Evolutionary conservation across 2,329 filamentous ascomycete species (phyloP).

Genomic region (Ceratocystis alfenasii): DNA sequence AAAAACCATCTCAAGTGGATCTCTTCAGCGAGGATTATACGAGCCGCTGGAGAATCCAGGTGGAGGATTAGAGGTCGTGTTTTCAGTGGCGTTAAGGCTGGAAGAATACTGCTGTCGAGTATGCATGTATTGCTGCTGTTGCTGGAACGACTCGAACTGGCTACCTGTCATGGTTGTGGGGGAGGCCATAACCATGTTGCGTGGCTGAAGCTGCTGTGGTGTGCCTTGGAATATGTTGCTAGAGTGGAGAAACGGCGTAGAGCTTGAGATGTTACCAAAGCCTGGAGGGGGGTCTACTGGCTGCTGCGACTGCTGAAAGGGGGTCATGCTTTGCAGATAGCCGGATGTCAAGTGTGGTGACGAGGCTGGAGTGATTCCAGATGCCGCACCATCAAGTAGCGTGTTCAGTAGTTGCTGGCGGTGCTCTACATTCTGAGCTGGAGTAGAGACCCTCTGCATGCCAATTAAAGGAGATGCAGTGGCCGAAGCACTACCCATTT

Average conservation of each 20-base stretch:
- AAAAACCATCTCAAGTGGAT: background rate
- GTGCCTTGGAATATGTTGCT: constrained; percentile 8
- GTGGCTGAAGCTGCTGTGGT: constrained; percentile 15
- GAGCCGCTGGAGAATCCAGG: constrained; percentile 13
- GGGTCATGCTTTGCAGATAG: constrained; percentile 17
- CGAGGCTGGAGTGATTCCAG: constrained; percentile 5
- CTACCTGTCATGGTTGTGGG: background rate
- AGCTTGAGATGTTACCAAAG: background rate
- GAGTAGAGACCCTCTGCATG: constrained; percentile 5
- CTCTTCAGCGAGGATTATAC: constrained; percentile 13
- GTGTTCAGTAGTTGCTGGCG: constrained; percentile 16
- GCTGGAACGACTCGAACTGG: background rate
- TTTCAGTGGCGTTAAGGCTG: background rate
- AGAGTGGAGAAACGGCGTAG: background rate
- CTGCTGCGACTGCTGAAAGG: constrained; percentile 9
- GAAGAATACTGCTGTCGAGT: constrained; percentile 1
- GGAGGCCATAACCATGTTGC: constrained; percentile 9
- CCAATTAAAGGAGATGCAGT: constrained; percentile 14
- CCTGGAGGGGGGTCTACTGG: constrained; percentile 12
- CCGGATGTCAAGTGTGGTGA: constrained; percentile 8
- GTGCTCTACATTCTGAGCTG: constrained; percentile 10
- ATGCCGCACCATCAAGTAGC: constrained; percentile 10
- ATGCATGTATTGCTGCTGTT: constrained; percentile 8
- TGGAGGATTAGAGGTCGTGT: background rate
- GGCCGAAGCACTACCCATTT: constrained; percentile 8